These are phyloP conservation scores for Plantago coronopus DNA, from an alignment of 305 asterid genomes.

Conservation along the genomic window DNA sequence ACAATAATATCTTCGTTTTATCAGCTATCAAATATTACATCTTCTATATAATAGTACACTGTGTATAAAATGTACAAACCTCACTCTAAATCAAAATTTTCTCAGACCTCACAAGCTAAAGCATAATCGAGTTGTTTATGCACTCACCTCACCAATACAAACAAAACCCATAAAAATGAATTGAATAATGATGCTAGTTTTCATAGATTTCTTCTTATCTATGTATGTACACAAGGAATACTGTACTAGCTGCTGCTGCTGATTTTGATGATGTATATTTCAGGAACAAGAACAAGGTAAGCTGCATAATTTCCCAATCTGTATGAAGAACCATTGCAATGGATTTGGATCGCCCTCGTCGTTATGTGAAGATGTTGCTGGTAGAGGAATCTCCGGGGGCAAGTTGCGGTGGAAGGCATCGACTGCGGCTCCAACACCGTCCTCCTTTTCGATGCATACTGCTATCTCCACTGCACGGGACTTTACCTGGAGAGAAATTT, in stretches of 20 bases:
- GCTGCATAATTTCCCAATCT: constrained; percentile 69
- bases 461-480: constrained; percentile 73
- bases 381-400: constrained; percentile 64
- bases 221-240: constrained; percentile 15
- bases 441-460: constrained; percentile 56
- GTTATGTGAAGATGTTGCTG: constrained; percentile 31
- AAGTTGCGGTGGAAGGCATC: constrained; percentile 86
- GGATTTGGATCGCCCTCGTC: constrained; percentile 49
- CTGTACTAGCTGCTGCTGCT: constrained; percentile 6
- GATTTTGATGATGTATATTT: constrained; percentile 29
- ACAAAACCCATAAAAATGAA: constrained; percentile 2
- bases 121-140: not conserved
- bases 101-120: constrained; percentile 9
- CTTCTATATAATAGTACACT: not conserved
- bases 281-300: constrained; percentile 56
- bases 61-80: not conserved
- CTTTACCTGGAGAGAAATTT: constrained; percentile 53
- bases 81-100: constrained; percentile 1
- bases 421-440: constrained; percentile 89
- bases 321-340: constrained; percentile 74
- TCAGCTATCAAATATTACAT: not conserved
- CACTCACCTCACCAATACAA: constrained; percentile 6
- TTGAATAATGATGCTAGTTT: constrained; percentile 9
- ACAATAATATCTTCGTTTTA: no score
- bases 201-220: not conserved